phyloP scores from a whole-genome alignment of 2,329 filamentous ascomycete species.

The Fusarium incarnatum region DNA sequence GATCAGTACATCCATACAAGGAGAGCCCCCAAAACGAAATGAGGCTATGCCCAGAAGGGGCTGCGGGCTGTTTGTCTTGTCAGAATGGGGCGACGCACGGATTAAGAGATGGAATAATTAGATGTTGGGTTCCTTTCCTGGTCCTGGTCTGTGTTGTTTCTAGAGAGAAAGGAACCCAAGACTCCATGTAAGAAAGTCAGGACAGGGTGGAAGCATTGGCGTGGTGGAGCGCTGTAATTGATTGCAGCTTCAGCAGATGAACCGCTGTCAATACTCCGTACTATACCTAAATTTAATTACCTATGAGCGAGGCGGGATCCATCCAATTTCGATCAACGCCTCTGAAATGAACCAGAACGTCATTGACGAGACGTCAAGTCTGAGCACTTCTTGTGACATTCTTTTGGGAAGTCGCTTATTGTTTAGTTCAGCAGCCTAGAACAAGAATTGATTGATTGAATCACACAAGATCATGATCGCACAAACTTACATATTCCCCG shows the following conservation, averaged over 20 bases:
- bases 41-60: constrained; percentile 33
- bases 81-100: constrained; percentile 31
- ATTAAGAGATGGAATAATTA: constrained; percentile 21
- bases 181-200: neutral
- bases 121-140: neutral
- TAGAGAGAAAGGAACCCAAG: neutral
- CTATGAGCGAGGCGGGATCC: constrained; percentile 1
- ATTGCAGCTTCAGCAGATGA: constrained; percentile 17
- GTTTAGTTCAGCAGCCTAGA: neutral
- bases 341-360: constrained; percentile 37
- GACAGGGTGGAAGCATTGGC: constrained; percentile 11
- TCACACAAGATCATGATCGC: constrained; percentile 9
- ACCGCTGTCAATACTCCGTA: neutral
- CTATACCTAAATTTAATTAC: neutral
- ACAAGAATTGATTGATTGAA: neutral
- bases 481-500: neutral
- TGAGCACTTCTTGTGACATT: constrained; percentile 18
- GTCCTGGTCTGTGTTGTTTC: neutral
- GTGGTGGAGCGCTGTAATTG: constrained; percentile 22
- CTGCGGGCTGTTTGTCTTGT: constrained; percentile 18
- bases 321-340: constrained; percentile 36
- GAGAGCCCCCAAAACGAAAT: constrained; percentile 13
- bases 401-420: constrained; percentile 26
- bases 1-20: neutral
- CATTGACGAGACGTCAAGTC: constrained; percentile 35